A percentile compares a stretch with the other conserved stretches of the same genome.
Conservation (phyloP, 306 rosid species). For the Cicer chorassanicum region DNA sequence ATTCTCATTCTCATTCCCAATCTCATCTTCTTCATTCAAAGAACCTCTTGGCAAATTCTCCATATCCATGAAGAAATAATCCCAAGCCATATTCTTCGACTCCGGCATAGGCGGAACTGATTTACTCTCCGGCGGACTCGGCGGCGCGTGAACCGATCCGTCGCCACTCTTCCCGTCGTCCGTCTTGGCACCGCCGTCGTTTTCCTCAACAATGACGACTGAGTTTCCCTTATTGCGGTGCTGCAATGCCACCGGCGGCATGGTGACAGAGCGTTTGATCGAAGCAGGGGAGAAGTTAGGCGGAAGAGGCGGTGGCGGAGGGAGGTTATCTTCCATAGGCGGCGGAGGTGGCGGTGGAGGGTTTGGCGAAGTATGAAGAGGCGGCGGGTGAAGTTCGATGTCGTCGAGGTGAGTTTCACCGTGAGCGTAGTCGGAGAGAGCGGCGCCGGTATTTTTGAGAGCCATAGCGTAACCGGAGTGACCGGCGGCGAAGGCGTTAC, state of each 20-base stretch:
- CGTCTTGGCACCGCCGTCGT: constrained; percentile 34
- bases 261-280: constrained; percentile 62
- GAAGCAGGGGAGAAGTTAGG: constrained; percentile 70
- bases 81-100: constrained; percentile 75
- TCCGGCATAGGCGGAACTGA: constrained; percentile 73
- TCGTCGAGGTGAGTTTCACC: constrained; percentile 64
- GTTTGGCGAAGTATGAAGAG: constrained; percentile 48
- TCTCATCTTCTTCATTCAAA: constrained; percentile 53
- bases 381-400: constrained; percentile 54
- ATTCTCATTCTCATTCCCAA: constrained; percentile 44
- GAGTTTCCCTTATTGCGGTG: constrained; percentile 30
- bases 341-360: constrained; percentile 74
- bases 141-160: constrained; percentile 31
- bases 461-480: constrained; percentile 77
- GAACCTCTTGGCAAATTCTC: constrained; percentile 64
- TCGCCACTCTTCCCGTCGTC: constrained; percentile 36
- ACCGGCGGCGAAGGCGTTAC: constrained; percentile 85
- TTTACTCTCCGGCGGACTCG: constrained; percentile 56
- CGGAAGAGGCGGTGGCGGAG: constrained; percentile 75
- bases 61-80: constrained; percentile 68
- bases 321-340: constrained; percentile 53
- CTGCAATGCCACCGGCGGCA: constrained; percentile 68
- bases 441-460: constrained; percentile 85
- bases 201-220: constrained; percentile 62
- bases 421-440: constrained; percentile 75